Evolutionary conservation across 2,329 filamentous ascomycete species (phyloP).

Genomic region (Verticillium alfalfae): DNA sequence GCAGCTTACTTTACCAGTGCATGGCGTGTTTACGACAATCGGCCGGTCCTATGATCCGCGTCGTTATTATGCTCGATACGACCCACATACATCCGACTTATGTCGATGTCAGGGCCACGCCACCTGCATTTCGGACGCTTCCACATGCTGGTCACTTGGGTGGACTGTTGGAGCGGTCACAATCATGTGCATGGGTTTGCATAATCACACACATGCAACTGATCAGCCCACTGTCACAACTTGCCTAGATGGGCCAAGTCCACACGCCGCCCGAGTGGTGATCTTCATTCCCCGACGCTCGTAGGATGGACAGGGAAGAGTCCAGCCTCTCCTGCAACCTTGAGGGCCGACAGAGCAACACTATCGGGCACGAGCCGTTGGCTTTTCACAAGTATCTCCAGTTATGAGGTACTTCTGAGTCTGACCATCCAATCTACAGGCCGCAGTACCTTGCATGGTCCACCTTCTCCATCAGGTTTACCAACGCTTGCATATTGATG

Average conservation of each 20-base stretch:
- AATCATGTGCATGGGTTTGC: conserved; percentile 9
- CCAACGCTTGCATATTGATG: background rate
- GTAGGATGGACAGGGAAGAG: background rate
- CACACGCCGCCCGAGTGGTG: conserved; percentile 4
- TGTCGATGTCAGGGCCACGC: background rate
- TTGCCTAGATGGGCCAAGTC: background rate
- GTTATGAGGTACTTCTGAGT: conserved; percentile 2
- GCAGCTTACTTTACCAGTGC: background rate
- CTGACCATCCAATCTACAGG: background rate
- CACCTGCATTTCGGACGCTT: background rate
- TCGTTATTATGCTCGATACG: background rate
- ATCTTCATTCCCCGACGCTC: conserved; percentile 3
- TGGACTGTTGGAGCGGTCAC: conserved; percentile 2
- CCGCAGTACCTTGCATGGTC: conserved; percentile 8
- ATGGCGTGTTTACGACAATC: background rate
- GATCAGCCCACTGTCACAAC: background rate
- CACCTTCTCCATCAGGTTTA: conserved; percentile 2
- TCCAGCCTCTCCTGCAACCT: conserved; percentile 8
- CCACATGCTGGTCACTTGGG: background rate
- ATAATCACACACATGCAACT: conserved; percentile 9
- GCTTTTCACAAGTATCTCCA: conserved; percentile 2
- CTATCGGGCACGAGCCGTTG: background rate
- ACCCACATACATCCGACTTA: background rate
- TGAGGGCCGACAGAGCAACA: background rate
- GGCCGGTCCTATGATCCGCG: conserved; percentile 3